Evolutionary conservation across 2,329 filamentous ascomycete genomes (phyloP), one percentile per base, ranked within the genome.

Genomic region (Pseudogymnoascus destructans): DNA sequence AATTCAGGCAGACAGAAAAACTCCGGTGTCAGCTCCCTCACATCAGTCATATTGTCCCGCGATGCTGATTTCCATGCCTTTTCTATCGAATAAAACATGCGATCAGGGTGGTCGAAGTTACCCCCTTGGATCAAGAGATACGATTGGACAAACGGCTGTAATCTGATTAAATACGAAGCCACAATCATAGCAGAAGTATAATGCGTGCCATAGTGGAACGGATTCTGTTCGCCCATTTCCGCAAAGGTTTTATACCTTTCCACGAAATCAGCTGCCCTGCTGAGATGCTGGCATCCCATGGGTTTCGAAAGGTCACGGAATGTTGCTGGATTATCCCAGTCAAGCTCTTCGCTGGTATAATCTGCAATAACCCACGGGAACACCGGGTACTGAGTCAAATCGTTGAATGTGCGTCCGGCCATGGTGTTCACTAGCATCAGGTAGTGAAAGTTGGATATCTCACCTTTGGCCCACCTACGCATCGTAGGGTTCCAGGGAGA

Each of bases 151-250:
- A 97, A 98, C 0, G 93, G 93, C 56, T 95, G 92, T 13, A 98
- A 77, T 15, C 93, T 86, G 66, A 98, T 96, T 38, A 98, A 79
- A 67, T 96, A 98, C 0, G 91, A 96, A 10, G 90, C 90, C 5
- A 98, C 93, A 60, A 95, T 96, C 93, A 97, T 98, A 6, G 93
- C 93, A 1, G 93, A 97, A 1, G 93, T 97, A 70, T 98, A 98
- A 70, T 98, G 95, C 0, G 95, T 98, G 15, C 93, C 93, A 65
- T 97, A 98, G 69, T 98, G 93, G 69, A 96, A 98, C 0, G 93
- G 87, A 59, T 77, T 78, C 40, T 76, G 73, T 63, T 95, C 91
- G 6, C 86, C 89, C 77, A 98, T 95, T 69, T 97, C 93, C 0
- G 85, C 85, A 69, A 98, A 85, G 13, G 89, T 87, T 64, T 85